Conservation (phyloP, 2,329 filamentous ascomycete species). For the Lachnellula cervina region DNA sequence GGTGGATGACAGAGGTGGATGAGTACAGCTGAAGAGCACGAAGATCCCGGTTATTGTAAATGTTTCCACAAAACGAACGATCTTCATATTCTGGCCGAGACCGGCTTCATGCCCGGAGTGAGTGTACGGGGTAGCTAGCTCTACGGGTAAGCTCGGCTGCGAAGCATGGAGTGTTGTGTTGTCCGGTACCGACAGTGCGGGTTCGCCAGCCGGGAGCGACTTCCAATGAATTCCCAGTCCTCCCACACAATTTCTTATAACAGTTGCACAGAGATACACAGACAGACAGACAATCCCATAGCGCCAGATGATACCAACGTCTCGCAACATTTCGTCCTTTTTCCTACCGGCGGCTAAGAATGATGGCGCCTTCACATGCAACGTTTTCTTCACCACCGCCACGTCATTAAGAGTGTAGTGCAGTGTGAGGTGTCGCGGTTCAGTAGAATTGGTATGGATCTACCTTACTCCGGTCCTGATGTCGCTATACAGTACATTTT, state of each 20-base stretch:
- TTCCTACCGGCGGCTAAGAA: neutral
- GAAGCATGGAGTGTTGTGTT: too few species aligned
- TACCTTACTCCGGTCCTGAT: conserved; percentile 1
- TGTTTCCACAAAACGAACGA: neutral
- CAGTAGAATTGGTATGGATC: conserved; percentile 15
- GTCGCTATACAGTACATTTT: neutral
- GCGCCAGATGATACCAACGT: conserved; percentile 9
- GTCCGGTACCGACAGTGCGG: neutral
- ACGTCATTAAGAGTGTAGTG: neutral
- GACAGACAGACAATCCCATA: neutral
- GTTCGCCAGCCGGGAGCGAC: neutral
- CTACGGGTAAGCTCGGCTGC: too few species aligned
- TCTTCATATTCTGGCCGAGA: neutral
- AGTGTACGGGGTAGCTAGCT: too few species aligned
- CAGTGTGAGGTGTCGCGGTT: conserved; percentile 8
- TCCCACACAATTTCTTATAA: conserved; percentile 14
- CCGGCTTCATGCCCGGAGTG: too few species aligned
- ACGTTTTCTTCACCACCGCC: neutral
- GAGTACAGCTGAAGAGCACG: neutral
- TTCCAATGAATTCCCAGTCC: conserved; percentile 10
- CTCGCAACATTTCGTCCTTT: neutral
- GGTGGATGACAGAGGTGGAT: neutral
- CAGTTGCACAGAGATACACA: conserved; percentile 8
- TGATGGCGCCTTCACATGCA: neutral
- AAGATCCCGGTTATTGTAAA: neutral